Percentiles rank a stretch among this genome's conserved stretches.
Evolutionary conservation across 2,329 filamentous ascomycete genomes (phyloP).

Genomic region (Colletotrichum scovillei): DNA sequence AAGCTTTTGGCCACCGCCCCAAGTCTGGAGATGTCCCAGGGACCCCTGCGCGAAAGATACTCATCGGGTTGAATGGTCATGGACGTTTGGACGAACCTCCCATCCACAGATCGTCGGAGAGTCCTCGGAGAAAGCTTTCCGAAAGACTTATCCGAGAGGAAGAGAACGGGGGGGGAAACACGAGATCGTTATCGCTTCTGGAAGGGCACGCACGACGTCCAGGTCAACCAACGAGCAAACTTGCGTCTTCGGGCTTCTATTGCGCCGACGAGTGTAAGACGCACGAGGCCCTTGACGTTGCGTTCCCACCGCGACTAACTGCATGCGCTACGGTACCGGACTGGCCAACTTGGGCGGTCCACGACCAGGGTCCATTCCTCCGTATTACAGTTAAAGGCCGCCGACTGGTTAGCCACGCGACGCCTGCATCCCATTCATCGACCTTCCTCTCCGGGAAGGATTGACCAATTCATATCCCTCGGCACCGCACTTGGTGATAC

Average conservation of each 20-base stretch:
- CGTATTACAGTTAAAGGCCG: not conserved
- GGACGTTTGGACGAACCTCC: not conserved
- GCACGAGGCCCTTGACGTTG: not conserved
- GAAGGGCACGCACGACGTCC: not conserved
- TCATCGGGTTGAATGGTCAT: not conserved
- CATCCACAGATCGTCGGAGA: not conserved
- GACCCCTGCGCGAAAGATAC: not conserved
- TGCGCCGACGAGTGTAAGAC: not conserved
- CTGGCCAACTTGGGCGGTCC: not conserved
- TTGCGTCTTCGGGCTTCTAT: not conserved
- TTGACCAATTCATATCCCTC: not conserved
- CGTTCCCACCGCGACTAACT: not conserved
- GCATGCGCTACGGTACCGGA: not conserved
- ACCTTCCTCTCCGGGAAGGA: slow-evolving; percentile 20
- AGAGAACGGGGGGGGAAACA: not conserved
- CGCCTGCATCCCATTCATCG: not conserved
- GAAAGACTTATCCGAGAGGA: too few relatives aligned
- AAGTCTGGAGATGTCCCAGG: not conserved
- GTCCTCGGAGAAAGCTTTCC: not conserved
- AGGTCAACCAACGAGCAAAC: not conserved
- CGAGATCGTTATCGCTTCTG: not conserved
- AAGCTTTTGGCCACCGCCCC: slow-evolving; percentile 8
- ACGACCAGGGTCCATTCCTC: slow-evolving; percentile 3
- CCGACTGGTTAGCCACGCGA: not conserved
- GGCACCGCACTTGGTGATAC: not conserved